A percentile compares a stretch with the other conserved stretches of the same genome.
Evolutionary conservation across 257 asterid genomes (phyloP).

Genomic region (Anisodus tanguticus): DNA sequence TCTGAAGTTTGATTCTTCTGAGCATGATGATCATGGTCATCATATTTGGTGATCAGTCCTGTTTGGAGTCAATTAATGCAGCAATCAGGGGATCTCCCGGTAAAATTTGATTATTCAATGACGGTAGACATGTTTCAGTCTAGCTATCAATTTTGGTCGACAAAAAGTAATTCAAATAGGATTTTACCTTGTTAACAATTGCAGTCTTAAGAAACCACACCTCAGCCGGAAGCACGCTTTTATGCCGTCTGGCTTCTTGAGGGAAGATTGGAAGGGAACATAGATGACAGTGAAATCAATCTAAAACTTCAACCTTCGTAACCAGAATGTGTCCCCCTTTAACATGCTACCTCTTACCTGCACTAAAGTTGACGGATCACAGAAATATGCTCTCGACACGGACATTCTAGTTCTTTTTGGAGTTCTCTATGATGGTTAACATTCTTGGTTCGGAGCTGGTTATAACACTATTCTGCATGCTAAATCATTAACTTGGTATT

Average conservation of each 20-base stretch:
- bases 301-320: background rate
- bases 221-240: background rate
- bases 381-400: background rate
- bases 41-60: conserved; percentile 13
- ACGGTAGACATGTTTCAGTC: background rate
- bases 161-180: background rate
- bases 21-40: background rate
- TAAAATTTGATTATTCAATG: conserved; percentile 4
- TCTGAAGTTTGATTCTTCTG: conserved; percentile 18
- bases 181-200: conserved; percentile 17
- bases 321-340: background rate
- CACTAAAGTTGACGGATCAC: background rate
- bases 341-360: conserved; percentile 2
- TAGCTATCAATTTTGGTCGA: conserved; percentile 5
- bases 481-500: background rate
- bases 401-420: conserved; percentile 1
- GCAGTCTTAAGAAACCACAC: background rate
- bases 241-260: conserved; percentile 11
- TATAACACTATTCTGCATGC: conserved; percentile 10
- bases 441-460: background rate
- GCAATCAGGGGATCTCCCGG: background rate
- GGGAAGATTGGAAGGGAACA: conserved; percentile 3
- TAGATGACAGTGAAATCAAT: background rate
- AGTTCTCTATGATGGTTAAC: background rate
- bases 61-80: conserved; percentile 3